Base-by-base conservation (phyloP, 495 filamentous ascomycete genomes). In the Neurospora discreta region DNA sequence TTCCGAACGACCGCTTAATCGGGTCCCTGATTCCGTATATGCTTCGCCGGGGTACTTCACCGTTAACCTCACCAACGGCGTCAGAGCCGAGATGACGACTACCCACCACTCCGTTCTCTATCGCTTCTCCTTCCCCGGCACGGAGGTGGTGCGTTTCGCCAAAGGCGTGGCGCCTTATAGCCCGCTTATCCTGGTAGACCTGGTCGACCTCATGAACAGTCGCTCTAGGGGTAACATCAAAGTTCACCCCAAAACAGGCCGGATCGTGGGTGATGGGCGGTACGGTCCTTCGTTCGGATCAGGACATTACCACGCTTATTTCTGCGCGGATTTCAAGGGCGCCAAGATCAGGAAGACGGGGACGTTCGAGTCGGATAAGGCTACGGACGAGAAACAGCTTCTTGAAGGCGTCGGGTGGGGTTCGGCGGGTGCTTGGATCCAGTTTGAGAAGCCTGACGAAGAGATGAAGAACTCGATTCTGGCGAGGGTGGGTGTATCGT, bases 51-150 rank as follows among this genome's bases (percentile, higher is more conserved):
- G 92, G 0, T 93, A 92, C 74, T 94, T 94, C 75, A 78, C 80
- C 23, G 78, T 94, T 36, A 80, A 85, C 20, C 79, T 93, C 20
- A 85, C 84, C 30, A 90, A 87, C 73, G 84, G 86, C 1, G 84
- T 94, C n/a, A 73, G 77, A 16, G 89, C 88, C 0, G 91, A 93
- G 79, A 93, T 94, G 90, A 93, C 90, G 0, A 85, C 87, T 3
- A 85, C 89, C 1, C 81, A 88, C 41, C 88, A 88, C 65, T 85
- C 89, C 0, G 90, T 89, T 0, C 77, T 94, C 3, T 94, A 93
- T 77, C 86, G 85, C 4, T 94, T 94, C 73, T 87, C 82, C 15
- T 92, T 93, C 70, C 83, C 87, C 0, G 78, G 77, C 0, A 73
- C 65, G 26, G 70, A 71, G 1, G 43, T 65, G 23, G 7, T 16